These are phyloP conservation scores for Cryphonectria naterciae DNA, from an alignment of 2,329 filamentous ascomycete species.

Conservation along the genomic window DNA sequence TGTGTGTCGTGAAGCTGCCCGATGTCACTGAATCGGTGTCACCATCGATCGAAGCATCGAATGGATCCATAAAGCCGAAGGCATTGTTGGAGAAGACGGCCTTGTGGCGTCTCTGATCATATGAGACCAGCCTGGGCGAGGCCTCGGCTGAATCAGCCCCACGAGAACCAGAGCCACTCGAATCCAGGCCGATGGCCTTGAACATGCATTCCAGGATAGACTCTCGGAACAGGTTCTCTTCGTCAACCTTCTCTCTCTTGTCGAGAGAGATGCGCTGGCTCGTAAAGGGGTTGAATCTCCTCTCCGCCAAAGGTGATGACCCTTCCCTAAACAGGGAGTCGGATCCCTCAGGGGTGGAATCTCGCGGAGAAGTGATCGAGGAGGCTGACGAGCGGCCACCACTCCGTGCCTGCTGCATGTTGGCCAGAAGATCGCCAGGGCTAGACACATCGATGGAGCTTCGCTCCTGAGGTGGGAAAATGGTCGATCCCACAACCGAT, in stretches of 20 bases:
- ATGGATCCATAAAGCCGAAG: slow-evolving; percentile 88
- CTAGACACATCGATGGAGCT: slow-evolving; percentile 57
- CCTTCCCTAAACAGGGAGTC: slow-evolving; percentile 42
- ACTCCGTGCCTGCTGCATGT: slow-evolving; percentile 71
- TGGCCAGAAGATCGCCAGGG: slow-evolving; percentile 79
- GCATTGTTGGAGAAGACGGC: slow-evolving; percentile 79
- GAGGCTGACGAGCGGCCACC: slow-evolving; percentile 49
- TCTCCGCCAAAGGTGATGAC: slow-evolving; percentile 53
- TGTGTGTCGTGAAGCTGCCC: slow-evolving; percentile 62
- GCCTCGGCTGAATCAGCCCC: slow-evolving; percentile 78
- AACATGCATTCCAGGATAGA: slow-evolving; percentile 96
- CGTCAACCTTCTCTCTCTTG: slow-evolving; percentile 80
- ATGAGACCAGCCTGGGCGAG: slow-evolving; percentile 82
- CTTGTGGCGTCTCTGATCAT: slow-evolving; percentile 80
- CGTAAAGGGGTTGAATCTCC: slow-evolving; percentile 61
- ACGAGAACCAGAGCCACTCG: slow-evolving; percentile 65
- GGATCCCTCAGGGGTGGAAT: slow-evolving; percentile 32
- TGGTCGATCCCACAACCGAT: slow-evolving; percentile 48
- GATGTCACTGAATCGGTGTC: slow-evolving; percentile 87
- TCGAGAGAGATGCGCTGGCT: slow-evolving; percentile 60
- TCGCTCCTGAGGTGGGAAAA: slow-evolving; percentile 47
- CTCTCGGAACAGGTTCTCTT: slow-evolving; percentile 85
- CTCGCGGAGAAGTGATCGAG: slow-evolving; percentile 36
- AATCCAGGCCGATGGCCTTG: slow-evolving; percentile 84
- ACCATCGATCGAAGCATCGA: slow-evolving; percentile 75